Conservation (phyloP, 164 flowering plant species). For the Nymphaea thermarum region DNA sequence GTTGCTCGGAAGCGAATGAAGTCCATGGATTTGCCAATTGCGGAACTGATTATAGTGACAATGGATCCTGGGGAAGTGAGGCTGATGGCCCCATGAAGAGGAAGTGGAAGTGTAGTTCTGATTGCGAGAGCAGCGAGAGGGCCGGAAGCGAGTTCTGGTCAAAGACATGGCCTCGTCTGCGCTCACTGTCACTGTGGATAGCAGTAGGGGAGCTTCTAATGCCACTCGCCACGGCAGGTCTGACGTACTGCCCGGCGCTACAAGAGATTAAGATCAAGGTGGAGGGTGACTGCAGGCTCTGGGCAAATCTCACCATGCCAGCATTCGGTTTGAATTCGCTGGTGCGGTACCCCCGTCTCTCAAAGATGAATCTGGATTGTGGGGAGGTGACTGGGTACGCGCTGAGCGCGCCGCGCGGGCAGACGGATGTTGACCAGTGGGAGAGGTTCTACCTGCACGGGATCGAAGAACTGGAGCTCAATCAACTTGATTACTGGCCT, state of each 20-base stretch:
- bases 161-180: conserved; percentile 46
- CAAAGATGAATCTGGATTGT: conserved; percentile 76
- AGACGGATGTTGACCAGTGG: conserved; percentile 91
- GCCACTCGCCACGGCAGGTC: conserved; percentile 46
- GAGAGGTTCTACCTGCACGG: conserved; percentile 78
- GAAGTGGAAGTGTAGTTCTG: conserved; percentile 21
- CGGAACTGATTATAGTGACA: neutral
- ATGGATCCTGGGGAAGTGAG: neutral
- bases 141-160: conserved; percentile 15
- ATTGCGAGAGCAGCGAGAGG: conserved; percentile 14
- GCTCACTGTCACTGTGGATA: conserved; percentile 65
- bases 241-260: conserved; percentile 63
- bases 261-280: conserved; percentile 62
- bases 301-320: conserved; percentile 27
- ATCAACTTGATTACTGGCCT: conserved; percentile 92
- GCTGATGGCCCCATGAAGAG: conserved; percentile 13
- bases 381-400: conserved; percentile 69
- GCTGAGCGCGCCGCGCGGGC: conserved; percentile 79
- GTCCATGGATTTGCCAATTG: neutral
- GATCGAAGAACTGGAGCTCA: conserved; percentile 36
- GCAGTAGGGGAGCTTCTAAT: conserved; percentile 61
- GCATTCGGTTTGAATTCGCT: conserved; percentile 62
- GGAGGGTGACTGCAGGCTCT: conserved; percentile 77
- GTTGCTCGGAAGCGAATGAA: neutral
- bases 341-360: conserved; percentile 31